Evolutionary conservation across 805 yeast species (phyloP).

Genomic region (Candida jianshihensis): DNA sequence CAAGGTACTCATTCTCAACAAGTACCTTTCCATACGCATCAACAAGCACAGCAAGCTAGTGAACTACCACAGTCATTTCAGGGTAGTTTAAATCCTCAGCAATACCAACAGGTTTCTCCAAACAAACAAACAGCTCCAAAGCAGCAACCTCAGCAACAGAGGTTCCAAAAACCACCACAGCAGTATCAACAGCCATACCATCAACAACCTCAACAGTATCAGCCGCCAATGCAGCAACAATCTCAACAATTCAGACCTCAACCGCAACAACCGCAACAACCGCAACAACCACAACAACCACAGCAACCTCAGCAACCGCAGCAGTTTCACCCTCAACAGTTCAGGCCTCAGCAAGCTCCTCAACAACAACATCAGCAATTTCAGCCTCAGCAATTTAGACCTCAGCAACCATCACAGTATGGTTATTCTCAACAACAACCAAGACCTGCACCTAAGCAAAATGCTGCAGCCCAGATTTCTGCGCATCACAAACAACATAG

Average conservation of each 20-base stretch:
- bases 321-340: conserved; percentile 1
- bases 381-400: conserved; percentile 8
- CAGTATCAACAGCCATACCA: too few relatives aligned
- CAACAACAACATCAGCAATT: conserved; percentile 5
- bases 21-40: too few relatives aligned
- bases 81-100: not conserved
- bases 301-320: conserved; percentile 1
- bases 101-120: not conserved
- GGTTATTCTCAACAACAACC: conserved; percentile 5
- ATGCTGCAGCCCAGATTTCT: too few relatives aligned
- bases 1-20: conserved; percentile 5
- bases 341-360: not conserved
- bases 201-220: not conserved
- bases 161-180: too few relatives aligned
- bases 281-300: conserved; percentile 7
- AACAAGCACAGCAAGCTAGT: conserved; percentile 4
- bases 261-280: not conserved
- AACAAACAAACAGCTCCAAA: not conserved
- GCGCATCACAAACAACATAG: too few relatives aligned
- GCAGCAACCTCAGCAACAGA: not conserved
- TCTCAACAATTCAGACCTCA: not conserved
- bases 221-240: conserved; percentile 2
- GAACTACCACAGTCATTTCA: conserved; percentile 2
- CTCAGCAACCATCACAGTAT: conserved; percentile 3
- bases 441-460: conserved; percentile 1